Conservation (phyloP, 2,329 filamentous ascomycete genomes). For the Scortechinia acanthostroma region DNA sequence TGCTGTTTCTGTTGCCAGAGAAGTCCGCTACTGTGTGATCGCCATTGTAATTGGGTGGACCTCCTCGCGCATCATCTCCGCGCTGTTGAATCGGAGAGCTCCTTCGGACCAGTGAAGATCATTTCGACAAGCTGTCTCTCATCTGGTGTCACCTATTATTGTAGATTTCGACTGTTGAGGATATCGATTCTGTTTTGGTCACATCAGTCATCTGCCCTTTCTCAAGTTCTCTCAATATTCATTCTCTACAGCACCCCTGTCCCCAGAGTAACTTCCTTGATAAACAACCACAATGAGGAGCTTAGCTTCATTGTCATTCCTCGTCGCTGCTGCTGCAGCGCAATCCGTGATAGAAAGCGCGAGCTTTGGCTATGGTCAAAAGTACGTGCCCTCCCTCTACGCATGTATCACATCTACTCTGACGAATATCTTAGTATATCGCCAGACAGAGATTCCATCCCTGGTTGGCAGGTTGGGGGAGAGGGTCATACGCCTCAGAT, state of each 20-base stretch:
- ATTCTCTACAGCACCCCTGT: too few species aligned
- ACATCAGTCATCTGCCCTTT: too few species aligned
- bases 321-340: not conserved
- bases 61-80: not conserved
- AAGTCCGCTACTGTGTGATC: not conserved
- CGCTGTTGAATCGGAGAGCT: not conserved
- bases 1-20: not conserved
- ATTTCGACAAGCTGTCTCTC: too few species aligned
- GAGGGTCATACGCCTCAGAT: not conserved
- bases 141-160: too few species aligned
- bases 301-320: not conserved
- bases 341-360: constrained; percentile 1
- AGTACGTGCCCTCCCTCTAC: not conserved
- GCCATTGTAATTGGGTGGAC: constrained; percentile 1
- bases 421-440: constrained; percentile 1
- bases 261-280: too few species aligned
- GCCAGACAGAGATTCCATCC: not conserved
- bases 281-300: not conserved
- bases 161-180: too few species aligned
- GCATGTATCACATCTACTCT: not conserved
- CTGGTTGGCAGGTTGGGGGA: not conserved
- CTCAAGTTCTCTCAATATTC: too few species aligned
- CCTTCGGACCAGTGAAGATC: not conserved
- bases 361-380: not conserved
- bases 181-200: too few species aligned